These are phyloP conservation scores for Croton setiger DNA, from an alignment of 441 rosid genomes.

Conservation along the genomic window DNA sequence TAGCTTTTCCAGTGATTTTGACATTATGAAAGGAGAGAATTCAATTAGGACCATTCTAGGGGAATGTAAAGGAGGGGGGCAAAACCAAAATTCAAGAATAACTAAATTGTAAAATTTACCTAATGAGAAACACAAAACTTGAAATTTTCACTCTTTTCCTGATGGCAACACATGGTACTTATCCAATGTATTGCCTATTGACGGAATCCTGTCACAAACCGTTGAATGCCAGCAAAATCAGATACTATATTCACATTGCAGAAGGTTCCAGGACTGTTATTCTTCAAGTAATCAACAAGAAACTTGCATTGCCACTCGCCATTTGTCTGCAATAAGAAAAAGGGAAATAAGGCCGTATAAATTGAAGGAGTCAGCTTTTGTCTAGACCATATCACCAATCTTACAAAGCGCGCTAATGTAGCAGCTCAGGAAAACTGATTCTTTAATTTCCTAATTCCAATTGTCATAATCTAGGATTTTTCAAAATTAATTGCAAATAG, in stretches of 20 bases:
- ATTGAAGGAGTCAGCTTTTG: conserved; percentile 11
- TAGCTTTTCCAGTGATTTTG: neutral
- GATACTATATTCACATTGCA: conserved; percentile 45
- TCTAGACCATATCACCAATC: neutral
- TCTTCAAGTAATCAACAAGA: conserved; percentile 54
- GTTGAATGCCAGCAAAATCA: conserved; percentile 66
- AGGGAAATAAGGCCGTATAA: neutral
- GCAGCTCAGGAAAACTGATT: neutral
- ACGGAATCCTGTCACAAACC: conserved; percentile 66
- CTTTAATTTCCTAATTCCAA: neutral
- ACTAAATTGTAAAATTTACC: neutral
- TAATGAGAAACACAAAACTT: neutral
- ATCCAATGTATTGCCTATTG: conserved; percentile 19
- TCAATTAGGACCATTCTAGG: neutral
- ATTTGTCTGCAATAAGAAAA: conserved; percentile 52
- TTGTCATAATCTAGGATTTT: neutral
- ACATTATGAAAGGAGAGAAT: neutral
- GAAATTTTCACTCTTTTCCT: no score
- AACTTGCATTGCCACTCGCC: conserved; percentile 76
- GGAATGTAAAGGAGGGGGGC: neutral
- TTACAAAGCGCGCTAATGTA: neutral
- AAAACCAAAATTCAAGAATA: neutral
- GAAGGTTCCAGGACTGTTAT: conserved; percentile 39
- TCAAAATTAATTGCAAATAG: neutral
- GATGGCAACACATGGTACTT: neutral